Evolutionary conservation across 441 rosid species (phyloP), one percentile per base, ranked within the genome.

Genomic region (Pelargonium australe): DNA sequence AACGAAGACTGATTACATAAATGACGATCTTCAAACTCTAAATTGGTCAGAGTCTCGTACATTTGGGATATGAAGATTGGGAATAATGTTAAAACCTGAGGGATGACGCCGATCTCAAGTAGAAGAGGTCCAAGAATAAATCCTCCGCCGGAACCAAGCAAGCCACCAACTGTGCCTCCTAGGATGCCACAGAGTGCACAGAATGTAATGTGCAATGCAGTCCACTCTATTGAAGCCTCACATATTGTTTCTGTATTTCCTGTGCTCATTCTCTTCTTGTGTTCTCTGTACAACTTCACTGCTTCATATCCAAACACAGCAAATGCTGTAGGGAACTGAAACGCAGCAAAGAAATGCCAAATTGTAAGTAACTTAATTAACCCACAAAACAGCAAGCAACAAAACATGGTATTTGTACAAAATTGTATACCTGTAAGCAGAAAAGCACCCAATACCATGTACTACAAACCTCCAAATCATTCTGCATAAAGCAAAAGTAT

Each of bases 81-180:
- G 49, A 1, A 44, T 44, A 44, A 44, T 44, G 49, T 12, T 44
- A n/a, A 12, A 12, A 85, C 89, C 86, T 86, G 89, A 68, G 90
- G 90, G 3, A 90, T 90, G 63, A 86, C 80, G 4, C 90, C 90
- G 1, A 86, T 82, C 82, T 88, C 93, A 57, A 88, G 75, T 76
- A 88, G 86, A 66, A 88, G 78, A 4, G 90, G 90, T 72, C 90
- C 93, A 89, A 88, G 86, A 68, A 88, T 85, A 71, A 88, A 88
- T 49, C 90, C 90, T 51, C 93, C 93, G 0, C 90, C 89, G 41
- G 86, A 70, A 71, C 93, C 93, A 14, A 88, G 87, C 67, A 88
- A 80, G 7, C 93, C 93, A 65, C 89, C 90, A 0, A 88, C 87
- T 37, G 86, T 1, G 3, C 93, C 93, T 1, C 89, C 93, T 41